Percentiles rank a stretch among this genome's conserved stretches.
Evolutionary conservation across 78 protist species (phyloP).

Genomic region (Dictyostelium brefeldianum): DNA sequence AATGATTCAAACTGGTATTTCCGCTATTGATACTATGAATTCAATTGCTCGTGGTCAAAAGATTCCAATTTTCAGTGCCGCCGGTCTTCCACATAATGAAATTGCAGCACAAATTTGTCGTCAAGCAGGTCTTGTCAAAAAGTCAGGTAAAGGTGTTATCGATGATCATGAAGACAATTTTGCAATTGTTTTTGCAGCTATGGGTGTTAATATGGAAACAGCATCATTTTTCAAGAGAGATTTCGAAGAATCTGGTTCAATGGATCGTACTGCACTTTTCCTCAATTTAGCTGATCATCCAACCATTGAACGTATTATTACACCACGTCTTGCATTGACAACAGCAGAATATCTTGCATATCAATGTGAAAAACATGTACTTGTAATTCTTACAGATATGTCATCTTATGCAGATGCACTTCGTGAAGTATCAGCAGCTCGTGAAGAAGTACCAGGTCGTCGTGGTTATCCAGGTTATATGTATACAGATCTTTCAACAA

Average conservation of each 20-base stretch:
- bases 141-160: conserved; percentile 60
- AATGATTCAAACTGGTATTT: conserved; percentile 99
- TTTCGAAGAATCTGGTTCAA: conserved; percentile 98
- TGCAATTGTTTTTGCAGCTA: conserved; percentile 99
- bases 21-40: conserved; percentile 99
- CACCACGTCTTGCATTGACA: conserved; percentile 99
- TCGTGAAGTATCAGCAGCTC: conserved; percentile 98
- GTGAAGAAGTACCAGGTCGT: conserved; percentile 99
- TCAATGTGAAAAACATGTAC: conserved; percentile 99
- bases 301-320: conserved; percentile 99
- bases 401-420: conserved; percentile 99
- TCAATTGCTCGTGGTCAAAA: conserved; percentile 99
- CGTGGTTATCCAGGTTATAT: conserved; percentile 99
- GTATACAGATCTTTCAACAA: conserved; percentile 99
- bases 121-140: conserved; percentile 98
- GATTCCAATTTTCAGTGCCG: conserved; percentile 99
- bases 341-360: conserved; percentile 99
- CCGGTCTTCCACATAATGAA: conserved; percentile 99
- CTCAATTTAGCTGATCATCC: conserved; percentile 99
- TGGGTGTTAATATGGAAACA: conserved; percentile 99
- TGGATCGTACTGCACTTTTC: conserved; percentile 98
- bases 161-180: conserved; percentile 97
- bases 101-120: conserved; percentile 99
- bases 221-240: conserved; percentile 99
- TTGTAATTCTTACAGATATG: conserved; percentile 99